These are phyloP conservation scores for Lachancea cidri DNA, from an alignment of 805 yeast genomes.

Conservation along the genomic window DNA sequence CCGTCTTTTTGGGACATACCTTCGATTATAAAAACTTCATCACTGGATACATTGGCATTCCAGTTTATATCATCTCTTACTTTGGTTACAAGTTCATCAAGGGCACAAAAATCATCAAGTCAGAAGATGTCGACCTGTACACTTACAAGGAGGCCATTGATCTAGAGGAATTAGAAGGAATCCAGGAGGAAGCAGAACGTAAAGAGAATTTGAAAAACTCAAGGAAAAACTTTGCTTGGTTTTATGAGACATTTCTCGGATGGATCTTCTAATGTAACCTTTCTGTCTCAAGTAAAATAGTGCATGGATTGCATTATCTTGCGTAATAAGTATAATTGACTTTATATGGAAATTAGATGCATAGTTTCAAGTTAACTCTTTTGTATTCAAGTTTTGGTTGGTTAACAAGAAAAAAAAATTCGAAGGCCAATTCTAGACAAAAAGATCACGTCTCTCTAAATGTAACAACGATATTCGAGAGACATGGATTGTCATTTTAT, in stretches of 20 bases:
- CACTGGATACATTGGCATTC: constrained; percentile 71
- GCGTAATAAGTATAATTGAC: not conserved
- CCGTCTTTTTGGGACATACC: constrained; percentile 58
- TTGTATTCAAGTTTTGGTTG: no score
- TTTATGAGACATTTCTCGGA: constrained; percentile 44
- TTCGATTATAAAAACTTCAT: constrained; percentile 64
- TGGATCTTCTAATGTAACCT: constrained; percentile 41
- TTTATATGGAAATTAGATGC: not conserved
- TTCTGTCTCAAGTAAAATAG: not conserved
- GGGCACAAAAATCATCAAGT: constrained; percentile 44
- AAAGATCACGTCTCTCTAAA: no score
- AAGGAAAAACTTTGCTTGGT: constrained; percentile 40
- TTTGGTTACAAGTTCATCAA: constrained; percentile 55
- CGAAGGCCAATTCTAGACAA: no score
- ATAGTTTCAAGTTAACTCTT: not conserved
- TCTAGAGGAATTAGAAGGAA: constrained; percentile 32
- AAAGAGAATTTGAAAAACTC: constrained; percentile 24
- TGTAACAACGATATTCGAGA: no score
- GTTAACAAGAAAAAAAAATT: no score
- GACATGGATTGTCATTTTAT: no score
- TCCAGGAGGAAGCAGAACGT: constrained; percentile 26
- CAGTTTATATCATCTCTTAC: constrained; percentile 47
- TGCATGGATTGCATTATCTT: not conserved
- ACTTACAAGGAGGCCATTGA: constrained; percentile 35
- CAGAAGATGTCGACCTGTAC: constrained; percentile 56